Evolutionary conservation across 2,329 filamentous ascomycete genomes (phyloP).

Genomic region (Zasmidium cellare): DNA sequence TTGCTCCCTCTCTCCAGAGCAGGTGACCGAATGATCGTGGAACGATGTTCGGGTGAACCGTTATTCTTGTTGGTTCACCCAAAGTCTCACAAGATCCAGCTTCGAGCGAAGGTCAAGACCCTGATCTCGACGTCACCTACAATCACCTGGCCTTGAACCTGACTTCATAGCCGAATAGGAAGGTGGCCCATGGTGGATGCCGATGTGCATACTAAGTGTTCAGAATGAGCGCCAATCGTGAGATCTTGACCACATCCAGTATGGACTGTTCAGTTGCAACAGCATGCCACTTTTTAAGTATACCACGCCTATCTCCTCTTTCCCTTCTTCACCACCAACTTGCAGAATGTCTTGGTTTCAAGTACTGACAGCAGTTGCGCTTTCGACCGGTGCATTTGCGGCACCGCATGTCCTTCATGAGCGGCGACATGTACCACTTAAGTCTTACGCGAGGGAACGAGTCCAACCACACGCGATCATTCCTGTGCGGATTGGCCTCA

Average conservation of each 20-base stretch:
- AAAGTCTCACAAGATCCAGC: no score
- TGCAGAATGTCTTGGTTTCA: not conserved
- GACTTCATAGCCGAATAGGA: not conserved
- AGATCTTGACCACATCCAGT: not conserved
- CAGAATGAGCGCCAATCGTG: not conserved
- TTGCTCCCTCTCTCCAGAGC: no score
- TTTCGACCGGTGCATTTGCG: not conserved
- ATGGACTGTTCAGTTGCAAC: not conserved
- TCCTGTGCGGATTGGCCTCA: slow-evolving; percentile 26
- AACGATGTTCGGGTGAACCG: no score
- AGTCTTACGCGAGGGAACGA: slow-evolving; percentile 35
- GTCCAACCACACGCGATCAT: slow-evolving; percentile 36
- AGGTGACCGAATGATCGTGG: no score
- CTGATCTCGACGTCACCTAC: not conserved
- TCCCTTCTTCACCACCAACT: not conserved
- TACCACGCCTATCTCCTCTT: not conserved
- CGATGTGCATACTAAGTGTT: not conserved
- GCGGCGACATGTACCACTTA: not conserved
- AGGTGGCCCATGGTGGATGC: not conserved
- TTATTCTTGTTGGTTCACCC: no score
- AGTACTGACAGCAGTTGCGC: not conserved
- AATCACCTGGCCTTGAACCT: not conserved
- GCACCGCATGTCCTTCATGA: slow-evolving; percentile 24
- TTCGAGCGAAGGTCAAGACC: no score
- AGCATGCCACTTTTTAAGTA: not conserved